A percentile compares a stretch with the other conserved stretches of the same genome.
These are phyloP conservation scores for Pseudogymnoascus sp. DNA, from an alignment of 2,329 filamentous ascomycete genomes.

Conservation along the genomic window DNA sequence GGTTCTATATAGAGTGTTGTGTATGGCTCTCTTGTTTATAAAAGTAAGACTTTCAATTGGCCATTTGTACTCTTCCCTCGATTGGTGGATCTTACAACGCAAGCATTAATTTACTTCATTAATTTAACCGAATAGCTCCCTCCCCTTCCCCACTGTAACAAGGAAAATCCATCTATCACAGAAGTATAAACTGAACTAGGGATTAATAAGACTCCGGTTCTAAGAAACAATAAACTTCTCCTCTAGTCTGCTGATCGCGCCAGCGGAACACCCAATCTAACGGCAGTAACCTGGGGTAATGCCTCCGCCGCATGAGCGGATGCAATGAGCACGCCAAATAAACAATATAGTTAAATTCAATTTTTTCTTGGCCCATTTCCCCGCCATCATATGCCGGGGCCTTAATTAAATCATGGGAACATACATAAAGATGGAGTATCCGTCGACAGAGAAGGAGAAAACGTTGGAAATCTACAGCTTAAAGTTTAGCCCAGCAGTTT, in stretches of 20 bases:
- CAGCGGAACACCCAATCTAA: neutral
- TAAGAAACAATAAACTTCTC: neutral
- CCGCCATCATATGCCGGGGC: neutral
- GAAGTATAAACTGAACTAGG: slow-evolving; percentile 30
- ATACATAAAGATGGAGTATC: slow-evolving; percentile 1
- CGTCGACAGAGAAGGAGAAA: neutral
- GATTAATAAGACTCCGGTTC: neutral
- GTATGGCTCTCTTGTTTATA: neutral
- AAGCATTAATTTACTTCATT: neutral
- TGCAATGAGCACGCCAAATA: neutral
- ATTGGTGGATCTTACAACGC: slow-evolving; percentile 4
- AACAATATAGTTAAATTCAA: slow-evolving; percentile 4
- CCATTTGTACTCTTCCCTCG: neutral
- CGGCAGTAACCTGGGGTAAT: neutral
- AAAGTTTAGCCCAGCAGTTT: neutral
- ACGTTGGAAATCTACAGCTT: neutral
- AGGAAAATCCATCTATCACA: slow-evolving; percentile 24
- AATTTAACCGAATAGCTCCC: neutral
- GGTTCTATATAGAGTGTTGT: neutral
- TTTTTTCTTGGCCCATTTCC: neutral
- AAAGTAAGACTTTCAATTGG: neutral
- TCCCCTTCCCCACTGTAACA: neutral
- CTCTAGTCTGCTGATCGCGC: neutral
- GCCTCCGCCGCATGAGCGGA: slow-evolving; percentile 1
- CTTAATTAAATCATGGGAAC: neutral